A percentile compares a stretch with the other conserved stretches of the same genome.
Conservation (phyloP, 176 grass and related monocot species). For the Raddia distichophylla region DNA sequence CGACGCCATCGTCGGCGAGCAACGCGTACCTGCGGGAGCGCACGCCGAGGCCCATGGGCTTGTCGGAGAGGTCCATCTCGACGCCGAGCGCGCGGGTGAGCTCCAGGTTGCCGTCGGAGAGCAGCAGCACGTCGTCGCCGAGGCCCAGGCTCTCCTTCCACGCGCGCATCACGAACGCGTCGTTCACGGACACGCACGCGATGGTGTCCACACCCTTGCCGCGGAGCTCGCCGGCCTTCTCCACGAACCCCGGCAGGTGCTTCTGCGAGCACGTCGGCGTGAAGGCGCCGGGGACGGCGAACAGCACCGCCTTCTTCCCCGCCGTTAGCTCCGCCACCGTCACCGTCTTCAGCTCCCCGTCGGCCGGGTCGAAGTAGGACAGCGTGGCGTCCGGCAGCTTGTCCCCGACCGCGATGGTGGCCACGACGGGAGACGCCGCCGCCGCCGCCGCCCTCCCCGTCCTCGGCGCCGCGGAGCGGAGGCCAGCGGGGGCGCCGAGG, state of each 20-base stretch:
- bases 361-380: constrained; percentile 60
- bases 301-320: constrained; percentile 67
- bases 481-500: background rate
- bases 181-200: constrained; percentile 81
- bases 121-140: constrained; percentile 50
- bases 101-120: constrained; percentile 75
- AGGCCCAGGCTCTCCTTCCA: constrained; percentile 71
- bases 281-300: constrained; percentile 84
- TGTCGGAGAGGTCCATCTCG: constrained; percentile 77
- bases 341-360: constrained; percentile 67
- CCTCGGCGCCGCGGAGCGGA: background rate
- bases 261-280: constrained; percentile 93
- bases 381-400: constrained; percentile 76
- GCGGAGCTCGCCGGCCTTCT: constrained; percentile 57
- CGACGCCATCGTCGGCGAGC: constrained; percentile 46
- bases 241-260: constrained; percentile 80
- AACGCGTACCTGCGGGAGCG: constrained; percentile 67
- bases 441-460: background rate
- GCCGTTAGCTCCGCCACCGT: constrained; percentile 60
- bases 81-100: constrained; percentile 73
- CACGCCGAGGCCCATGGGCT: constrained; percentile 69
- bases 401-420: constrained; percentile 71
- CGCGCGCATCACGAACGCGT: constrained; percentile 81
- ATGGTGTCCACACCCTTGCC: constrained; percentile 69
- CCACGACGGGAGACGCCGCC: constrained; percentile 18